Base-by-base conservation (phyloP, 257 asterid species). In the Coffea eugenioides region DNA sequence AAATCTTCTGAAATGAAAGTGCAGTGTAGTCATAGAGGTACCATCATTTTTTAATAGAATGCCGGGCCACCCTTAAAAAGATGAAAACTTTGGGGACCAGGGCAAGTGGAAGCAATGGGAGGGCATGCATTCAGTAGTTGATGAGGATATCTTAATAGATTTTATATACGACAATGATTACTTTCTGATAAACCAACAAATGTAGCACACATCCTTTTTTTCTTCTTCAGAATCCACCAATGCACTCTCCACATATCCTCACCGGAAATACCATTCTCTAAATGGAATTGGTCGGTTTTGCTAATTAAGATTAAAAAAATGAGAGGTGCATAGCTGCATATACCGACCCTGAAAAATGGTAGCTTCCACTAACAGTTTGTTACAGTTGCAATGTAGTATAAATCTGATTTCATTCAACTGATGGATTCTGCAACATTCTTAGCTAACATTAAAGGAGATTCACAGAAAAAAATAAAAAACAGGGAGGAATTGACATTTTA, bases 211-310 rank as follows among this genome's bases (percentile, higher is more conserved):
- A 23, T 0, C 43, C 57, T 81, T 69, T 79, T 76, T 54, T 72
- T 54, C 36, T 54, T 64, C 23, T 81, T 71, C 57, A 34, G 10
- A 81, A 69, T 77, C 74, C 74, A 76, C 80, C 56, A 36, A 39
- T 66, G 68, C 51, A 36, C 51, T 18, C 78, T 80, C 48, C 79
- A 45, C 76, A 36, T 36, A 39, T 82, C 74, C 75, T 76, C 78
- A 80, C 91, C 87, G 88, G 87, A 88, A 88, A 82, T 70, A 76
- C 84, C 89, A 86, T 80, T 73, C 83, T 77, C 59, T 21, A 83
- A 84, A 84, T 87, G 89, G 89, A 76, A 79, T 85, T 80, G 90
- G 89, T 79, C 90, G 93, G 91, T 84, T 81, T 84, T 81, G 71
- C 54, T 69, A 27, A 27, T 27, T 27, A 48, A 76, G 80, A 87